Conservation (phyloP, 768 basidiomycete genomes). For the Suillus variegatus region DNA sequence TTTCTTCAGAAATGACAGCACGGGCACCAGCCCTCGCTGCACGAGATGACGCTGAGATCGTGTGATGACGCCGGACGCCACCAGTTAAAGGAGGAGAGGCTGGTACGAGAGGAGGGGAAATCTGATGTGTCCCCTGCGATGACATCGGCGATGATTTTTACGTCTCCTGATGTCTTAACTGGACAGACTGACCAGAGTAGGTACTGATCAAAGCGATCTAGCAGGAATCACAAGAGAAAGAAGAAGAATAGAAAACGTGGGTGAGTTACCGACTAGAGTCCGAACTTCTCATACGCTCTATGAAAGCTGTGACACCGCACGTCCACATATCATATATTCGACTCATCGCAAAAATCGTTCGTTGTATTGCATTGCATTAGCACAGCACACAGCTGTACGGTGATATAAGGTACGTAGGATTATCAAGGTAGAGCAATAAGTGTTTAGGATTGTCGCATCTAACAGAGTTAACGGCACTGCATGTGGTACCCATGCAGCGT, state of each 20-base stretch:
- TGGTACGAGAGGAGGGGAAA: slow-evolving; percentile 44
- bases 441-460: not conserved
- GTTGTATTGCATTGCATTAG: not conserved
- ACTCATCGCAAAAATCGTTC: not conserved
- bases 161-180: slow-evolving; percentile 7
- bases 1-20: slow-evolving; percentile 68
- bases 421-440: not conserved
- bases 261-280: not conserved
- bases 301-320: not conserved
- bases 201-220: slow-evolving; percentile 8
- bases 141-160: slow-evolving; percentile 32
- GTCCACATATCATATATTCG: not conserved
- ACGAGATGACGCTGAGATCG: slow-evolving; percentile 76
- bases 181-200: slow-evolving; percentile 9
- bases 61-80: slow-evolving; percentile 76
- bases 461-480: not conserved
- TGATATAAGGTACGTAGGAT: not conserved
- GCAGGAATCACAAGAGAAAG: slow-evolving; percentile 12
- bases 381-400: not conserved
- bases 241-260: slow-evolving; percentile 9
- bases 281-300: slow-evolving; percentile 4
- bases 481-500: slow-evolving; percentile 16
- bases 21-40: slow-evolving; percentile 59
- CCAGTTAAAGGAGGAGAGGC: slow-evolving; percentile 40
- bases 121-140: slow-evolving; percentile 36